Evolutionary conservation across 257 asterid species (phyloP).

Genomic region (Verbascum thapsus): DNA sequence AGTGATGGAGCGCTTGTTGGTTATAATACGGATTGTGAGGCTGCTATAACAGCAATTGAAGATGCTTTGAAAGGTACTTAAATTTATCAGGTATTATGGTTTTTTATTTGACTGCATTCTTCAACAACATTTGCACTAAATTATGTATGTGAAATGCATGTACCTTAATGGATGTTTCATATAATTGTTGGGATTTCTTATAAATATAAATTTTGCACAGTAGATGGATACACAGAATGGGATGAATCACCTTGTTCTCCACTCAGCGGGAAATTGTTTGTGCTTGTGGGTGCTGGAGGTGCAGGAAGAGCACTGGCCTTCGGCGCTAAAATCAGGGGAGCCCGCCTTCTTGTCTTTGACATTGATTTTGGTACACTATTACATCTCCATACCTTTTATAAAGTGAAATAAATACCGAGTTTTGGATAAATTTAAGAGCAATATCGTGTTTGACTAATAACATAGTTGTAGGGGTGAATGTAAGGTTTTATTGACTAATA

Average conservation of each 20-base stretch:
- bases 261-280: constrained; percentile 45
- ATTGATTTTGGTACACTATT: constrained; percentile 47
- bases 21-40: constrained; percentile 73
- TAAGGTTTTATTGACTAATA: no score
- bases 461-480: no score
- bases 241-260: constrained; percentile 36
- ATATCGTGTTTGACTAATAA: no score
- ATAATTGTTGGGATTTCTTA: not conserved
- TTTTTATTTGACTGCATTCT: not conserved
- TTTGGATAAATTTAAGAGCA: no score
- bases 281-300: constrained; percentile 76
- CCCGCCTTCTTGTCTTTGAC: constrained; percentile 55
- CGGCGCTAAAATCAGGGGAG: constrained; percentile 66
- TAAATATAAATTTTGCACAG: constrained; percentile 22
- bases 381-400: not conserved
- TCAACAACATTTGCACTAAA: not conserved
- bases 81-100: not conserved
- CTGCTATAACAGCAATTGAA: constrained; percentile 70
- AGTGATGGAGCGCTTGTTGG: constrained; percentile 67
- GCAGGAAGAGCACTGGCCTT: constrained; percentile 79
- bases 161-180: not conserved
- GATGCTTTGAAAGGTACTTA: constrained; percentile 57
- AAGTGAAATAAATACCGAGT: no score
- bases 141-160: not conserved
- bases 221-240: constrained; percentile 31